Percentiles rank a stretch among this genome's conserved stretches.
phyloP scores from a whole-genome alignment of 2,329 filamentous ascomycete species.

The Talaromyces islandicus region DNA sequence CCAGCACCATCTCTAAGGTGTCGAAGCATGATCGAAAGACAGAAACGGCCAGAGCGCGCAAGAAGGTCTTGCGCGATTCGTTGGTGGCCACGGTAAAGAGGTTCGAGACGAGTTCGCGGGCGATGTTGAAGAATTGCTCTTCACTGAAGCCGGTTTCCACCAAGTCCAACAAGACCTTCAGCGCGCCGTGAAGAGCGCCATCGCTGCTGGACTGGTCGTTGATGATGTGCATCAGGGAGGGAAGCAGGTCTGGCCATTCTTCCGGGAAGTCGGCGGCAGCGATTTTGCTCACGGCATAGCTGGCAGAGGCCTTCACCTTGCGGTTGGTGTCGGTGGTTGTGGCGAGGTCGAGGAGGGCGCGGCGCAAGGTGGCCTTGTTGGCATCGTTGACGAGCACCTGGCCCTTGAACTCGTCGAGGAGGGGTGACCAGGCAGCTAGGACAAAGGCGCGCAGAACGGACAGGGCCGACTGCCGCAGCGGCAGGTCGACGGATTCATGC shows the following conservation, averaged over 20 bases:
- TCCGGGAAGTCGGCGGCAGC: conserved; percentile 90
- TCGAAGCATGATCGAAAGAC: conserved; percentile 92
- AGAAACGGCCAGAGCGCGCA: conserved; percentile 79
- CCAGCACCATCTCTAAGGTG: conserved; percentile 92
- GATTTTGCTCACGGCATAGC: conserved; percentile 88
- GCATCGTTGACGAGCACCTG: conserved; percentile 65
- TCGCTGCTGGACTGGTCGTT: conserved; percentile 62
- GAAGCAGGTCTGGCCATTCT: conserved; percentile 85
- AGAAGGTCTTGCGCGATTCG: conserved; percentile 63
- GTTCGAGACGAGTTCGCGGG: conserved; percentile 74
- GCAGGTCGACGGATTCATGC: conserved; percentile 64
- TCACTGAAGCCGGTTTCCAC: conserved; percentile 92
- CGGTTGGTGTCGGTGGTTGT: conserved; percentile 68
- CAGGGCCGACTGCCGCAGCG: conserved; percentile 77
- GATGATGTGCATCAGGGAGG: conserved; percentile 71
- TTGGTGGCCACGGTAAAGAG: conserved; percentile 78
- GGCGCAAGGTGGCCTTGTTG: conserved; percentile 67
- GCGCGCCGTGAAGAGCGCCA: conserved; percentile 76
- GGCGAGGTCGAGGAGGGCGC: conserved; percentile 69
- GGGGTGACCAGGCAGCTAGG: conserved; percentile 73
- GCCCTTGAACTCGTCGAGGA: conserved; percentile 64
- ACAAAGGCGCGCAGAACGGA: conserved; percentile 78
- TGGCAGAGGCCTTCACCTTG: conserved; percentile 83
- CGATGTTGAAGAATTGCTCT: conserved; percentile 89
- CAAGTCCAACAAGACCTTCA: conserved; percentile 81